Conservation (phyloP, 108 stramenopile species). For the Licmophora abbreviata region DNA sequence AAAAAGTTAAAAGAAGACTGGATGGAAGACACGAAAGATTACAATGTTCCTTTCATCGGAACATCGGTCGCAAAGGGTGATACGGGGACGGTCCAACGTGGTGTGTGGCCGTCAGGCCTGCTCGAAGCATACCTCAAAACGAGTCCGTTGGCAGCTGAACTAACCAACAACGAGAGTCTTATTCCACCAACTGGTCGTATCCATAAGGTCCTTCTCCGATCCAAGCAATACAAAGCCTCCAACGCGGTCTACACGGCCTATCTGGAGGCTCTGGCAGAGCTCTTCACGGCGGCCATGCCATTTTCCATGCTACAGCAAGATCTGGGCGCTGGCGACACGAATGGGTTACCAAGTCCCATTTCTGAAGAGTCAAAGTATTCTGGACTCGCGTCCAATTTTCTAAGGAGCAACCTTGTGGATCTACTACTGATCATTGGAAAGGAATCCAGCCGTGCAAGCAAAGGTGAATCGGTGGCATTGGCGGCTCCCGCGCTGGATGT, state of each 20-base stretch:
- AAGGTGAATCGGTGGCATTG: no score
- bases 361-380: neutral
- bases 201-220: slow-evolving; percentile 24
- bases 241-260: slow-evolving; percentile 28
- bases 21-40: slow-evolving; percentile 63
- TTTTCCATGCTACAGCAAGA: slow-evolving; percentile 15
- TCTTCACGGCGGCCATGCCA: slow-evolving; percentile 47
- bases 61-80: slow-evolving; percentile 65
- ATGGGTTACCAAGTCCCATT: neutral
- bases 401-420: no score
- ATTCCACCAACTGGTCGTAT: slow-evolving; percentile 41
- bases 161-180: slow-evolving; percentile 40
- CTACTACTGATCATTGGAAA: no score
- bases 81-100: slow-evolving; percentile 23
- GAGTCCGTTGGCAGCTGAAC: slow-evolving; percentile 67
- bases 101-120: slow-evolving; percentile 74
- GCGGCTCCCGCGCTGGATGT: no score
- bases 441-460: no score
- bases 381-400: neutral
- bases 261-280: slow-evolving; percentile 30
- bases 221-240: slow-evolving; percentile 22
- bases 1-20: slow-evolving; percentile 47
- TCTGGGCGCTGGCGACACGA: slow-evolving; percentile 7
- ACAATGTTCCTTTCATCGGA: slow-evolving; percentile 80
- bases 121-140: slow-evolving; percentile 55